Evolutionary conservation across 441 rosid species (phyloP).

Genomic region (Populus hybrid): DNA sequence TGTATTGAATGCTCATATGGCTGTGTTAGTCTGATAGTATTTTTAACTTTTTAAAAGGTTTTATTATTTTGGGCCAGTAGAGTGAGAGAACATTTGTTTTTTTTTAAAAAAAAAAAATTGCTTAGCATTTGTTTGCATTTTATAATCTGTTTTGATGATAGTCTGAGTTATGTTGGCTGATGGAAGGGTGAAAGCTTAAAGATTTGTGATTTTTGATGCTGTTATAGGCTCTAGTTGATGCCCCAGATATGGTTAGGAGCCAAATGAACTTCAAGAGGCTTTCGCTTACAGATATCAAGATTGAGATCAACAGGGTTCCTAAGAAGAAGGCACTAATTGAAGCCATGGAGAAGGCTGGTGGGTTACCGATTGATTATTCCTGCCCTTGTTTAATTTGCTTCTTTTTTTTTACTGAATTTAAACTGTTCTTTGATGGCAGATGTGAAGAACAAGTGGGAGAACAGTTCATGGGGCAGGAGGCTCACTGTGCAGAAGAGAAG

Average conservation of each 20-base stretch:
- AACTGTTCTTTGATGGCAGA: no score
- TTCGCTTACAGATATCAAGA: slow-evolving; percentile 68
- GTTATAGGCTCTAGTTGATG: slow-evolving; percentile 72
- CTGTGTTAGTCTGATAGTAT: background rate
- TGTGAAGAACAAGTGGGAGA: no score
- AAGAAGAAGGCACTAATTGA: no score
- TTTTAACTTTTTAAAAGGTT: background rate
- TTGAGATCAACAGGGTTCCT: no score
- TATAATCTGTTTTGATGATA: no score
- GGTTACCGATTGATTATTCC: no score
- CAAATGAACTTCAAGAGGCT: slow-evolving; percentile 93
- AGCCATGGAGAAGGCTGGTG: no score
- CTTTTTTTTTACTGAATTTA: no score
- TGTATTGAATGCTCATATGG: background rate
- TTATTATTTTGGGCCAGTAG: background rate
- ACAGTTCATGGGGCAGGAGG: no score
- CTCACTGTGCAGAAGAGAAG: no score
- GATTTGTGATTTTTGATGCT: background rate
- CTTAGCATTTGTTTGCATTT: background rate
- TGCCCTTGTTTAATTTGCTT: no score
- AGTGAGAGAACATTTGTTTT: background rate
- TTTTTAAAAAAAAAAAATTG: no score
- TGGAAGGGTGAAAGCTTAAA: background rate
- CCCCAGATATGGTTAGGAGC: slow-evolving; percentile 33
- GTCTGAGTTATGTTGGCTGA: background rate